Evolutionary conservation across 2,329 filamentous ascomycete species (phyloP), one percentile per base, ranked within the genome.

Genomic region (Bipolaris zeicola): DNA sequence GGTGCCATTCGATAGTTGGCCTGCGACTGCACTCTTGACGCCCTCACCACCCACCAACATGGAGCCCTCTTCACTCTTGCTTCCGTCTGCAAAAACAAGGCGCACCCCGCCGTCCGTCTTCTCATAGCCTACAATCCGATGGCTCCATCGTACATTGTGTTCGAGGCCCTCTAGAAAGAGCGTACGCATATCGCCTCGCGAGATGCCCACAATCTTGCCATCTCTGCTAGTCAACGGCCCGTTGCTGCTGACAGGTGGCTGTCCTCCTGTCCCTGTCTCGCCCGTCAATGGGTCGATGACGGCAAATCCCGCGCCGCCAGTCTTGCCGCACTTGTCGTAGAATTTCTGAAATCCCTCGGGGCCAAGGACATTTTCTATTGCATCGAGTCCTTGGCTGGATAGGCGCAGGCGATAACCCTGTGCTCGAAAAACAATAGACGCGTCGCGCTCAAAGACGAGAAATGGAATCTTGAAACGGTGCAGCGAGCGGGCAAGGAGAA

Each of bases 41-140:
- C 87, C 87, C 45, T 89, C 87, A 3, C 85, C 87, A 2, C 80
- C 86, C 8, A 89, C 68, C 8, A 88, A 75, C 79, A 89, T 77
- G 0, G 80, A 79, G 1, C 86, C 86, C 65, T 87, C 84, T 5
- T 80, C 77, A 0, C 83, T 87, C 64, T 80, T 84, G 11, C 79
- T 80, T 0, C 86, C 87, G 62, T 89, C 87, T 0, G 81, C 79
- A 63, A 89, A 89, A 1, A 85, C 63, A 2, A 82, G 82, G 1
- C 74, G 75, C 1, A 89, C 86, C 3, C 86, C 85, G 5, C 76
- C 74, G 0, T 68, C 67, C 0, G 83, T 85, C 44, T 83, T 65
- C 61, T 88, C 84, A 59, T 89, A 89, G 24, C 85, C 82, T 2
- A 76, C 81, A 38, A 88, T 83, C 3, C 83, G 79, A 52, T 80